phyloP scores from a whole-genome alignment of 768 basidiomycete species.

The Tricholoma hemisulphureum region DNA sequence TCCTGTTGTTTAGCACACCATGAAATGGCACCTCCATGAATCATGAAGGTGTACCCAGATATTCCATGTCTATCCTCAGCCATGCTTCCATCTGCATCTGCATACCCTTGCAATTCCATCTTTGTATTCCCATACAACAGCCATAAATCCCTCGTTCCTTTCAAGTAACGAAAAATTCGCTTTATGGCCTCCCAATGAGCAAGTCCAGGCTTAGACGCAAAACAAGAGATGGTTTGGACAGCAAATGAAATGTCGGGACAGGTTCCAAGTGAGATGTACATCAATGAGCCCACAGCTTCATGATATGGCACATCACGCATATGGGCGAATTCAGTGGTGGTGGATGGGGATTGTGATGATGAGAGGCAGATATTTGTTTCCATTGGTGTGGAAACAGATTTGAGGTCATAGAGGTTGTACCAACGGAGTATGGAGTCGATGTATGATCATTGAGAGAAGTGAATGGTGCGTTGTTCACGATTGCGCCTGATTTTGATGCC shows the following conservation, averaged over 20 bases:
- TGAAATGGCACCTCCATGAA: neutral
- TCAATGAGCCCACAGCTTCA: conserved; percentile 11
- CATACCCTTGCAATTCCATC: conserved; percentile 1
- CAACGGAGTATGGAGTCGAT: neutral
- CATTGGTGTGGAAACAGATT: neutral
- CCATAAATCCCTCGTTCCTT: conserved; percentile 14
- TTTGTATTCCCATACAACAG: conserved; percentile 15
- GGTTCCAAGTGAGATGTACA: too few relatives aligned
- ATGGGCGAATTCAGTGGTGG: too few relatives aligned
- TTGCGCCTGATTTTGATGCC: too few relatives aligned
- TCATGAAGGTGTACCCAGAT: neutral
- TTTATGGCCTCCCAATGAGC: conserved; percentile 39
- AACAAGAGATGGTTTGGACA: too few relatives aligned
- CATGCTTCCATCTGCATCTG: conserved; percentile 19
- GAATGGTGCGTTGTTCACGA: too few relatives aligned
- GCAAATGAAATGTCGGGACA: too few relatives aligned
- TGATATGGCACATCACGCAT: conserved; percentile 3
- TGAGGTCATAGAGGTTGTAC: conserved; percentile 10
- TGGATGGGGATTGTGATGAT: too few relatives aligned
- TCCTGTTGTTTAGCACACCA: neutral
- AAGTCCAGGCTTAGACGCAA: conserved; percentile 23
- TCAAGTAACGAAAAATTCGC: conserved; percentile 39
- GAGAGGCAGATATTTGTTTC: too few relatives aligned
- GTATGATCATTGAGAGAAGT: too few relatives aligned
- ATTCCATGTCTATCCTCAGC: too few relatives aligned